These are phyloP conservation scores for Hypoxylon rickii DNA, from an alignment of 495 filamentous ascomycete genomes.

Conservation along the genomic window DNA sequence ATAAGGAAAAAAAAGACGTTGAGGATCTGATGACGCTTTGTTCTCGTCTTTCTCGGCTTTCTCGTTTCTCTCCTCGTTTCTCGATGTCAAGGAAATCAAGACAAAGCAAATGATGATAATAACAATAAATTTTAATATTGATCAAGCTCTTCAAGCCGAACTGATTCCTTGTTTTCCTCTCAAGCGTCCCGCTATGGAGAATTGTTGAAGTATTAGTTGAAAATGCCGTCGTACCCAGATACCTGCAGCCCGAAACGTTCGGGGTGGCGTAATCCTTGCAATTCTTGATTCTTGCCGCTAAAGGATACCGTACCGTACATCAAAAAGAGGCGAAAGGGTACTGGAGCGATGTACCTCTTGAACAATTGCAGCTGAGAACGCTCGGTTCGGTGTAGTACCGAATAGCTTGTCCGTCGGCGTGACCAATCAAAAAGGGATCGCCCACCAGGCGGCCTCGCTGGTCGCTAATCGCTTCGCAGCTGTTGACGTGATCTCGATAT, in stretches of 20 bases:
- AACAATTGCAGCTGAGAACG: constrained; percentile 30
- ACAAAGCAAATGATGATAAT: too few species aligned
- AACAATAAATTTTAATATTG: too few species aligned
- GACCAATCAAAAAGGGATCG: constrained; percentile 19
- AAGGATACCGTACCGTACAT: too few species aligned
- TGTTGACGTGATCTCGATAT: constrained; percentile 38
- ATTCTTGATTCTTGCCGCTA: constrained; percentile 1
- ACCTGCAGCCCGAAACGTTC: constrained; percentile 4
- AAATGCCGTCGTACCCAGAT: too few species aligned
- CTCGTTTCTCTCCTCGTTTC: too few species aligned
- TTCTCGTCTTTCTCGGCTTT: too few species aligned
- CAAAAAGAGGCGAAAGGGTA: constrained; percentile 1
- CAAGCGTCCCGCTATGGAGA: constrained; percentile 6
- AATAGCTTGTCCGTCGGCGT: constrained; percentile 20
- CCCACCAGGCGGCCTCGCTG: constrained; percentile 27
- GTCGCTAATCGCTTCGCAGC: constrained; percentile 33
- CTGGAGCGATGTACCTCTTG: too few species aligned
- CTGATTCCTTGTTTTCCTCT: constrained; percentile 14
- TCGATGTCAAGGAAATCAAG: too few species aligned
- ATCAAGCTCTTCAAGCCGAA: constrained; percentile 11
- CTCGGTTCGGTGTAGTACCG: constrained; percentile 30
- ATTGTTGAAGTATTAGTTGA: too few species aligned
- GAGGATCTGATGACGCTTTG: too few species aligned
- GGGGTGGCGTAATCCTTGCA: constrained; percentile 23
- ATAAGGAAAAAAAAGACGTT: too few species aligned